Evolutionary conservation across 345 rosid genomes (phyloP).

Genomic region (Psidium guajava): DNA sequence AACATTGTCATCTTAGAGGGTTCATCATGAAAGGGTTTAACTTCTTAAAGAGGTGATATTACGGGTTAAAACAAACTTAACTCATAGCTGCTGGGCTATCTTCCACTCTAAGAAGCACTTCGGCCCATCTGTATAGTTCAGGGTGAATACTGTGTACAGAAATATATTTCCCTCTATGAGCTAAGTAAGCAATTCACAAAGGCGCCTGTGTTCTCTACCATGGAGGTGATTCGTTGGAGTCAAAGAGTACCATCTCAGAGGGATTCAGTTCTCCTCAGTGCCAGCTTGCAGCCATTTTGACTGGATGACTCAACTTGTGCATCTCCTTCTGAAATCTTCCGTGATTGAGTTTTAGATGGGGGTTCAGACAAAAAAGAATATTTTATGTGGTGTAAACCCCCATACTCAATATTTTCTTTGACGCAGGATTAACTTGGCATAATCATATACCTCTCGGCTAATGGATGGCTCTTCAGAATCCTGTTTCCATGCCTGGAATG

Average conservation of each 20-base stretch:
- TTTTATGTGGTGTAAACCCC: conserved; percentile 52
- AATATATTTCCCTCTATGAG: background rate
- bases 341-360: background rate
- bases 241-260: background rate
- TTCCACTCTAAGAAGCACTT: background rate
- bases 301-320: background rate
- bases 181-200: background rate
- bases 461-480: conserved; percentile 62
- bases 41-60: background rate
- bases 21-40: background rate
- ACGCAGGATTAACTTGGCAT: conserved; percentile 73
- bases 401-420: conserved; percentile 90
- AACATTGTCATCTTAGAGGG: background rate
- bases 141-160: background rate
- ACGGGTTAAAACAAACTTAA: background rate
- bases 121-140: background rate
- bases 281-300: background rate
- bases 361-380: conserved; percentile 14
- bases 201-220: background rate
- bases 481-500: conserved; percentile 44
- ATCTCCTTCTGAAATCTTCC: background rate
- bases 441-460: conserved; percentile 36
- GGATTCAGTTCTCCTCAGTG: background rate
- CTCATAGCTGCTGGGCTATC: background rate
- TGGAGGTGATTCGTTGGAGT: background rate